These are phyloP conservation scores for Cercospora zeae-maydis DNA, from an alignment of 2,329 filamentous ascomycete genomes.

Conservation along the genomic window DNA sequence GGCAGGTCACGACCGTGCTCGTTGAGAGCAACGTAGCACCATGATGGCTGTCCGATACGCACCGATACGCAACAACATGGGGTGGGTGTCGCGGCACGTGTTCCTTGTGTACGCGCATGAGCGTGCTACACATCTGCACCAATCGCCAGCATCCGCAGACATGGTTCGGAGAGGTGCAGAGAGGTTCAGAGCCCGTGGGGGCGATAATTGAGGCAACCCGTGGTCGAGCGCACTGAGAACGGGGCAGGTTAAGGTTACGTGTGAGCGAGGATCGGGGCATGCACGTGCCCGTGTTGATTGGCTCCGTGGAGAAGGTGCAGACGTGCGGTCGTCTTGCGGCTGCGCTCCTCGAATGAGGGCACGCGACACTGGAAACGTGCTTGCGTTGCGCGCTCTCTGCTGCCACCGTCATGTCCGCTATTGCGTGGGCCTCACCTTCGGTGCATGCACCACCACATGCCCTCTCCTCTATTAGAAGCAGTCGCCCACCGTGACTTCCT, in stretches of 20 bases:
- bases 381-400: conserved; percentile 10
- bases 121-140: background rate
- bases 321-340: background rate
- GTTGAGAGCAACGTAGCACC: background rate
- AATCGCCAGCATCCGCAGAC: background rate
- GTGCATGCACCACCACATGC: conserved; percentile 4
- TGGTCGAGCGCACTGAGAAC: background rate
- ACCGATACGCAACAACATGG: background rate
- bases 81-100: background rate
- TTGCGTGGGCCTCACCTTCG: conserved; percentile 12
- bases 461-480: conserved; percentile 3
- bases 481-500: conserved; percentile 31
- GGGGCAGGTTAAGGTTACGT: background rate
- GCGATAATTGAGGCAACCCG: background rate
- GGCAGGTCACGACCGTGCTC: too few relatives aligned
- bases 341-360: conserved; percentile 16
- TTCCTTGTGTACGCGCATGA: background rate
- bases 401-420: conserved; percentile 4
- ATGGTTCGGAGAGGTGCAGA: too few relatives aligned
- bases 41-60: background rate
- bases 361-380: conserved; percentile 20
- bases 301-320: background rate
- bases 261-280: background rate
- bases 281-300: conserved; percentile 10
- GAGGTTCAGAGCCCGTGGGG: background rate